Evolutionary conservation across 306 rosid species (phyloP).

Genomic region (Sicyos edulis): DNA sequence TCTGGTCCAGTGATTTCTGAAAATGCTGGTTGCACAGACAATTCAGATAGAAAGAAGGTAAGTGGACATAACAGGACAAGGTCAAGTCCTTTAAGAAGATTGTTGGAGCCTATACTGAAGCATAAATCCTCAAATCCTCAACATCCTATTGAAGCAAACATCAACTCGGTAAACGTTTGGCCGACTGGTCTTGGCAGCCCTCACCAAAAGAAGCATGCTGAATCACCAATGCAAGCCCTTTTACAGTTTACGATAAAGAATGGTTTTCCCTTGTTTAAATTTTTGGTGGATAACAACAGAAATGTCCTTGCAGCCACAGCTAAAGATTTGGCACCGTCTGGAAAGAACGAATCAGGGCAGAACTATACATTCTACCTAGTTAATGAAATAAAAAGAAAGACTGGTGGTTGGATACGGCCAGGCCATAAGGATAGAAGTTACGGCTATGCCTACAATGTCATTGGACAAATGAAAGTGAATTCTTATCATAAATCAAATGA

Average conservation of each 20-base stretch:
- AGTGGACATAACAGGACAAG: slow-evolving; percentile 56
- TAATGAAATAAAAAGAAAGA: slow-evolving; percentile 68
- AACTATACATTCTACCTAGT: slow-evolving; percentile 63
- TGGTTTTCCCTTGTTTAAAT: slow-evolving; percentile 67
- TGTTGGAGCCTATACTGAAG: slow-evolving; percentile 71
- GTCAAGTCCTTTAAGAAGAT: slow-evolving; percentile 63
- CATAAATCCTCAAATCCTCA: slow-evolving; percentile 40
- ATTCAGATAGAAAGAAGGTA: slow-evolving; percentile 35
- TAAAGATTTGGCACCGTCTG: slow-evolving; percentile 43
- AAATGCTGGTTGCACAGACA: slow-evolving; percentile 36
- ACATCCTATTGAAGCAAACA: slow-evolving; percentile 36
- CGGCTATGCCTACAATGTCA: slow-evolving; percentile 55
- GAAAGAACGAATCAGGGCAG: slow-evolving; percentile 52
- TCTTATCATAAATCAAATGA: slow-evolving; percentile 35
- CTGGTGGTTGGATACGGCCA: slow-evolving; percentile 63
- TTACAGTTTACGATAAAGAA: slow-evolving; percentile 61
- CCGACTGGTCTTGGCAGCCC: slow-evolving; percentile 29
- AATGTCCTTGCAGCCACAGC: slow-evolving; percentile 61
- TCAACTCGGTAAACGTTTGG: slow-evolving; percentile 30
- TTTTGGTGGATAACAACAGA: slow-evolving; percentile 48
- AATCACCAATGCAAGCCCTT: slow-evolving; percentile 53
- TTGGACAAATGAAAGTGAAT: slow-evolving; percentile 70
- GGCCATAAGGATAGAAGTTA: slow-evolving; percentile 51
- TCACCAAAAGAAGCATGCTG: slow-evolving; percentile 36
- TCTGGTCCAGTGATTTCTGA: slow-evolving; percentile 64